Evolutionary conservation across 768 basidiomycete species (phyloP).

Genomic region (Pleurotus ostreatus): DNA sequence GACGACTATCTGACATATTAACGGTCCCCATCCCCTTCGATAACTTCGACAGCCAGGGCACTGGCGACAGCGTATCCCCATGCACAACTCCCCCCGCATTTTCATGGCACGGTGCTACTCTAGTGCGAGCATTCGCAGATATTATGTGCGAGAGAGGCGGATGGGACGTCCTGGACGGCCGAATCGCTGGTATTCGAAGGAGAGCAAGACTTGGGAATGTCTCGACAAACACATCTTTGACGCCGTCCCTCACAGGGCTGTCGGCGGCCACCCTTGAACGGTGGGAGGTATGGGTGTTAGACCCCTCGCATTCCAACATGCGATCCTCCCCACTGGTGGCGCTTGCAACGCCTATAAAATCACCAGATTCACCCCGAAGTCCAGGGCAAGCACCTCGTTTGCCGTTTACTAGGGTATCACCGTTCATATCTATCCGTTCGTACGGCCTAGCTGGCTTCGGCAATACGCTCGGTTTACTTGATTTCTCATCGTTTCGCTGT

Average conservation of each 20-base stretch:
- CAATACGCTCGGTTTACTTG: slow-evolving; percentile 67
- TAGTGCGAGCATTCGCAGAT: slow-evolving; percentile 46
- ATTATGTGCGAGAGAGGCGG: slow-evolving; percentile 69
- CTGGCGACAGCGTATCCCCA: slow-evolving; percentile 23
- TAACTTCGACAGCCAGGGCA: slow-evolving; percentile 28
- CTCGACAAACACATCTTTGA: slow-evolving; percentile 5
- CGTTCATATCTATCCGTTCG: slow-evolving; percentile 46
- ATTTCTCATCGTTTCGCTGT: slow-evolving; percentile 20
- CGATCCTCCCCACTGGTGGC: slow-evolving; percentile 50
- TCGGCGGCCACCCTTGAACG: slow-evolving; percentile 65
- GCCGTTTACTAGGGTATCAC: slow-evolving; percentile 77
- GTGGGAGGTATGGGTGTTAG: slow-evolving; percentile 84
- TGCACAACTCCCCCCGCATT: slow-evolving; percentile 30
- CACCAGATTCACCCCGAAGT: slow-evolving; percentile 17
- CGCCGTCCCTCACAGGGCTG: slow-evolving; percentile 36
- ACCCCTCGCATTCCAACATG: slow-evolving; percentile 45
- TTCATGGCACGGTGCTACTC: slow-evolving; percentile 54
- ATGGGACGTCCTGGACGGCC: slow-evolving; percentile 64
- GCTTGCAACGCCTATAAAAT: slow-evolving; percentile 26
- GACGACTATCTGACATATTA: slow-evolving; percentile 45
- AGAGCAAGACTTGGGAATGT: slow-evolving; percentile 24
- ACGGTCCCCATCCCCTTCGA: slow-evolving; percentile 42
- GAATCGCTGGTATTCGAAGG: slow-evolving; percentile 67
- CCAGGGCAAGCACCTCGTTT: slow-evolving; percentile 45
- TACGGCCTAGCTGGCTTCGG: slow-evolving; percentile 71